Evolutionary conservation across 2,329 filamentous ascomycete species (phyloP), one percentile per base, ranked within the genome.

Genomic region (Gaeumannomyces tritici): DNA sequence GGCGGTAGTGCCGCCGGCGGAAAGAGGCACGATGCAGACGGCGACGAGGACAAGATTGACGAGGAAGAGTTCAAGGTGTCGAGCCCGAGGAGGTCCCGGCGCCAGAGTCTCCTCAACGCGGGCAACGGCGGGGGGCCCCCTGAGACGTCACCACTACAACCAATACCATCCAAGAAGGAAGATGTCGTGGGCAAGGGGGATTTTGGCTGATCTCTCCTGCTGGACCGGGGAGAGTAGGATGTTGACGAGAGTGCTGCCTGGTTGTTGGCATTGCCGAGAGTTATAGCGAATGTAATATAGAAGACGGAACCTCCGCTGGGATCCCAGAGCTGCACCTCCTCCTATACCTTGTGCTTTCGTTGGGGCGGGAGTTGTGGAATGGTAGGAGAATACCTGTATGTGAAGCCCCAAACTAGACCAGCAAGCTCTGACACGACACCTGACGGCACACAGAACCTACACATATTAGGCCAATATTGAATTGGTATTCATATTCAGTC

Each of bases 41-140:
- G 68, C 33, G 66, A 65, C 29, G 64, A 64, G 73, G 70, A 71
- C 15, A 71, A 67, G 28, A 69, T 67, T 5, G 72, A 70, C 1
- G 68, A 70, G 35, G 72, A 79, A 60, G 75, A 72, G 11, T 70
- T 72, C n/a, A 72, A 80, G 66, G 73, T 77, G 57, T 70, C 54
- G 47, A 61, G 83, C 60, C 73, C 76, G 59, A 76, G 80, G 29
- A 76, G 76, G 62, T 80, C 83, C 3, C 74, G 82, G 67, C 78
- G 85, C 63, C 78, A 79, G 63, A 89, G 86, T 66, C 72, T 83
- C n/a, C 18, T 51, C 18, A 51, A 51, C 42, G 7, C 42, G 42
- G 42, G 42, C 35, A 79, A 83, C 59, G 79, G 76, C 58, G 72
- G 67, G n/a, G 66, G 64, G 11, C 29, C 60, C 11, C 66, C 64